Evolutionary conservation across 2,329 filamentous ascomycete species (phyloP), one percentile per base, ranked within the genome.

Genomic region (Raffaelea deltoideospora): DNA sequence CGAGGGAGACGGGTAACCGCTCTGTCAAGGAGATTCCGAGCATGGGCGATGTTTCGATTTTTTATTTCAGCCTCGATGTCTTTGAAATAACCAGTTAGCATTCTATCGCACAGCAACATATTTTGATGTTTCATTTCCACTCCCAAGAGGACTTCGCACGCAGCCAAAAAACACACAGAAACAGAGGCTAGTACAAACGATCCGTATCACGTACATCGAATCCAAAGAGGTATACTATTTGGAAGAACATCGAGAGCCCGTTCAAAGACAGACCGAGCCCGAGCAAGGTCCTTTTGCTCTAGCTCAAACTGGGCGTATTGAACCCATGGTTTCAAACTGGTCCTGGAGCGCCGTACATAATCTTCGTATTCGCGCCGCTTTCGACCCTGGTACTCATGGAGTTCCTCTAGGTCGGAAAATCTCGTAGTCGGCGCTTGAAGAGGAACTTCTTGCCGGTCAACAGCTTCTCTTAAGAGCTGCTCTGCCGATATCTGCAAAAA

Each of bases 271-370:
- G 82, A 92, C 30, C 90, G 72, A 22, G 90, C 90, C 38, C 90
- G 80, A 37, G 80, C 77, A 58, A 84, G 95, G 62, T 98, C 90
- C 59, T 96, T 96, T 61, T 98, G 90, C 56, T 98, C 88, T 42
- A 96, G 69, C 63, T 98, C 90, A 84, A 87, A 98, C 48, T 83
- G 75, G 38, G 90, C 88, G 67, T 98, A 98, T 52, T 87, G 82
- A 70, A 90, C 85, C 90, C 90, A 98, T 60, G 96, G 96, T 66
- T 93, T 93, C 70, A 96, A 86, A 53, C 92, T 94, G 54, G 95
- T 71, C 52, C 88, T 67, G 54, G 96, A 96, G 45, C 90, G 81
- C 45, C 86, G 79, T 42, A 96, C 84, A 78, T 96, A 96, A 64
- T 94, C 84, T 60, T 98, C 90, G 49, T 94, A 98, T 52, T 94